These are phyloP conservation scores for Chaetomium cochliodes DNA, from an alignment of 495 filamentous ascomycete genomes.

Conservation along the genomic window DNA sequence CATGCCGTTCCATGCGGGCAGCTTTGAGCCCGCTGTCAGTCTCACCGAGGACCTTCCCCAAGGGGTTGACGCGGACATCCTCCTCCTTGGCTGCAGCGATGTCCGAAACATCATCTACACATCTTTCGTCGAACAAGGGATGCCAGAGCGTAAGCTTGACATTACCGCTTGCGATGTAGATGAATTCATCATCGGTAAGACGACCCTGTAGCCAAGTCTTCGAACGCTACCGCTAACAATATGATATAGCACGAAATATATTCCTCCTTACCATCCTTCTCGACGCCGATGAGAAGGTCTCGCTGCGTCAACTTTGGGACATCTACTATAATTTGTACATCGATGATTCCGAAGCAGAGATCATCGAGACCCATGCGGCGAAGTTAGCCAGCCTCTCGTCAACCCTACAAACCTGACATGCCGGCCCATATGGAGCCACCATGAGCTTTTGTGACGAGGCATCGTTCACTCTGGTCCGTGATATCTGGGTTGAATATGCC, in stretches of 20 bases:
- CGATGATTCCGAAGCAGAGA: conserved; percentile 34
- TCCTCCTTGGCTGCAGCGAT: conserved; percentile 56
- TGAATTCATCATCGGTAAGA: conserved; percentile 47
- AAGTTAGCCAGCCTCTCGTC: conserved; percentile 42
- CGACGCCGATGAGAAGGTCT: conserved; percentile 33
- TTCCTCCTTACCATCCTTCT: conserved; percentile 49
- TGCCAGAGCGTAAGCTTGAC: conserved; percentile 33
- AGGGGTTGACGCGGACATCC: conserved; percentile 47
- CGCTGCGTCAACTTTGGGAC: conserved; percentile 46
- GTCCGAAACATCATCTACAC: conserved; percentile 54
- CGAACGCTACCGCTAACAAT: conserved; percentile 12
- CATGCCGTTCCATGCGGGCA: conserved; percentile 47
- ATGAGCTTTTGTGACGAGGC: conserved; percentile 40
- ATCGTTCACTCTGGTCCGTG: conserved; percentile 35
- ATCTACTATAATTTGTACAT: conserved; percentile 56
- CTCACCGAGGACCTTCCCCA: conserved; percentile 50
- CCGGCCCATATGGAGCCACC: conserved; percentile 36
- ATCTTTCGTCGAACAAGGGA: conserved; percentile 31
- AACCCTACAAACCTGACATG: conserved; percentile 39
- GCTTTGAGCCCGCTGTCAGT: conserved; percentile 52
- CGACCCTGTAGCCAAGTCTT: not conserved
- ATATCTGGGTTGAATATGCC: conserved; percentile 39
- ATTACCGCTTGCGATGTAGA: conserved; percentile 50
- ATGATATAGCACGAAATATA: conserved; percentile 50
- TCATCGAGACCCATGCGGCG: conserved; percentile 40